phyloP scores from a whole-genome alignment of 176 grass and related monocot genomes.

The Themeda triandra region DNA sequence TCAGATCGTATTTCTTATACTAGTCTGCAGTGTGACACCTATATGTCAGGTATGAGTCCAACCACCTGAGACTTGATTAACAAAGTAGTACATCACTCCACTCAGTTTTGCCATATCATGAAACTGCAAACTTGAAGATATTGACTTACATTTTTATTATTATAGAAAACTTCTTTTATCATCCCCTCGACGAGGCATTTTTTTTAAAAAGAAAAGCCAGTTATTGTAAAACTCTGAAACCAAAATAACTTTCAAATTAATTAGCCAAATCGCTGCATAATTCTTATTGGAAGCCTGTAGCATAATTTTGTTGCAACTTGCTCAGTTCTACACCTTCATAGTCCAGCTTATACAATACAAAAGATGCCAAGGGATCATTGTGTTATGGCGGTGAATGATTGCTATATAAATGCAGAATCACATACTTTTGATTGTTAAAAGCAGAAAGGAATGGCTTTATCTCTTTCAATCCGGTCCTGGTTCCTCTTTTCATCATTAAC shows the following conservation, averaged over 20 bases:
- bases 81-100: not conserved
- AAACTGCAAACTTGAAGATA: not conserved
- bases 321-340: not conserved
- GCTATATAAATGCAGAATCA: not conserved
- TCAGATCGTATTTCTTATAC: not conserved
- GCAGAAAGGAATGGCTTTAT: slow-evolving; percentile 1
- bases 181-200: not conserved
- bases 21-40: not conserved
- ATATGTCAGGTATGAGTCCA: not conserved
- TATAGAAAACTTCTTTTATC: not conserved
- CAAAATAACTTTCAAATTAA: not conserved
- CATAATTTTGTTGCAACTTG: not conserved
- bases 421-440: not conserved
- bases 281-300: not conserved
- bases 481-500: slow-evolving; percentile 30
- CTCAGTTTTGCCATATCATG: not conserved
- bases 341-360: not conserved
- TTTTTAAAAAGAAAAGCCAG: not conserved
- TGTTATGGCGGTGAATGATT: not conserved
- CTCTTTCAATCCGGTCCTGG: not conserved
- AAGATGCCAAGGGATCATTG: not conserved
- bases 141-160: not conserved
- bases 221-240: not conserved
- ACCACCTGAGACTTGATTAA: not conserved
- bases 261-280: not conserved